Evolutionary conservation across 2,329 filamentous ascomycete species (phyloP).

Genomic region (Phialocephala subalpina): DNA sequence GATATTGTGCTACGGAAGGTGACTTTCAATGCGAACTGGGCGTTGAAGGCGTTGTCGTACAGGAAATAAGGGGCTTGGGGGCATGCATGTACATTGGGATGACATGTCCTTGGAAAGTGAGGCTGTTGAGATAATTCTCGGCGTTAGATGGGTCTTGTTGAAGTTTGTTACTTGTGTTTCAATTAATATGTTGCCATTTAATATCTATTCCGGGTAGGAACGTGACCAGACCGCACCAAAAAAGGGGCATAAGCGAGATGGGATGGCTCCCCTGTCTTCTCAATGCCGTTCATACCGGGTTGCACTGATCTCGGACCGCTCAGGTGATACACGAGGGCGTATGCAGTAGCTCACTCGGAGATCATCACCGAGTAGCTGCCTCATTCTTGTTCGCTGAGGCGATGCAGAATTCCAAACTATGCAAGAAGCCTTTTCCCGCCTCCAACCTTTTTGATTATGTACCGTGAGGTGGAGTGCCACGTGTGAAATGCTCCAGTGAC

Average conservation of each 20-base stretch:
- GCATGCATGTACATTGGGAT: neutral
- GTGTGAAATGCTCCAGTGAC: conserved; percentile 2
- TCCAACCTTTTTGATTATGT: neutral
- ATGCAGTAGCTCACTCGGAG: neutral
- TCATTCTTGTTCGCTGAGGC: neutral
- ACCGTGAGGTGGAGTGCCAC: neutral
- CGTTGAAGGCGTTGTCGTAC: neutral
- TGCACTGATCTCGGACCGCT: neutral
- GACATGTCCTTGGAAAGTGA: neutral
- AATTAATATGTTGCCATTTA: too few relatives aligned
- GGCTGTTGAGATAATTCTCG: neutral
- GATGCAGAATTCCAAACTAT: neutral
- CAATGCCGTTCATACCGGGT: neutral
- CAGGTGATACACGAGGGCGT: neutral
- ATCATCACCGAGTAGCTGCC: neutral
- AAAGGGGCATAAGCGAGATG: too few relatives aligned
- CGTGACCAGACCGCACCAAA: too few relatives aligned
- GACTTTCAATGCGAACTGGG: neutral
- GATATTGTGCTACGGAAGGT: neutral
- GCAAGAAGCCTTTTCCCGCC: conserved; percentile 3
- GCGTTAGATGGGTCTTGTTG: too few relatives aligned
- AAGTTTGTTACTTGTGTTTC: too few relatives aligned
- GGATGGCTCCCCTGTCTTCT: neutral
- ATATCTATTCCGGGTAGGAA: too few relatives aligned
- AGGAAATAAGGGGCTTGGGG: neutral